Evolutionary conservation across 1,284 basidiomycete genomes (phyloP).

Genomic region (Cryptococcus sp.): DNA sequence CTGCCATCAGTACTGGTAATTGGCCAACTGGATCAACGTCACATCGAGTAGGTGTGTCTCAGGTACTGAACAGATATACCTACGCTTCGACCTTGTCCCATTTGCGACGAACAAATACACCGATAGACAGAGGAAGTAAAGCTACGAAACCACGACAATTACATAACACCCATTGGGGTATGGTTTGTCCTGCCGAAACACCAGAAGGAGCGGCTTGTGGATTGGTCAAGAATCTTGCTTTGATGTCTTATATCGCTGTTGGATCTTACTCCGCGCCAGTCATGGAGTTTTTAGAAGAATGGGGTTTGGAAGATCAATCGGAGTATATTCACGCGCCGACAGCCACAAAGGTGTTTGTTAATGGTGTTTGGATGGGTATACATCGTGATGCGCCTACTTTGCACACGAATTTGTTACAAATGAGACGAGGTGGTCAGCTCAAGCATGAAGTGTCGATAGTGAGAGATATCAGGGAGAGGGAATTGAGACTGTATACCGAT

Average conservation of each 20-base stretch:
- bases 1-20: slow-evolving; percentile 97
- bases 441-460: slow-evolving; percentile 95
- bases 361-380: slow-evolving; percentile 99
- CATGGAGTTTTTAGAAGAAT: slow-evolving; percentile 97
- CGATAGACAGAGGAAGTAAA: slow-evolving; percentile 96
- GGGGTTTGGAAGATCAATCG: slow-evolving; percentile 88
- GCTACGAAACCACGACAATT: slow-evolving; percentile 99
- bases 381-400: slow-evolving; percentile 90
- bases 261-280: slow-evolving; percentile 94
- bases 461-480: slow-evolving; percentile 92
- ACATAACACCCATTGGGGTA: slow-evolving; percentile 99
- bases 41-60: slow-evolving; percentile 96
- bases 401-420: slow-evolving; percentile 85
- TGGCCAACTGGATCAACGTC: slow-evolving; percentile 99
- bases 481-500: slow-evolving; percentile 91
- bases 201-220: slow-evolving; percentile 99
- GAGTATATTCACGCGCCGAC: slow-evolving; percentile 80
- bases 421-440: slow-evolving; percentile 92
- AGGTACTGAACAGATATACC: slow-evolving; percentile 97
- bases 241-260: slow-evolving; percentile 98
- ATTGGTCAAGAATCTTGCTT: slow-evolving; percentile 95
- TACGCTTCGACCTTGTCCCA: slow-evolving; percentile 98
- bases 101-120: slow-evolving; percentile 95
- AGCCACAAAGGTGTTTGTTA: slow-evolving; percentile 97
- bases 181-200: slow-evolving; percentile 99